These are phyloP conservation scores for Fusarium sp. DNA, from an alignment of 2,329 filamentous ascomycete species.

Conservation along the genomic window DNA sequence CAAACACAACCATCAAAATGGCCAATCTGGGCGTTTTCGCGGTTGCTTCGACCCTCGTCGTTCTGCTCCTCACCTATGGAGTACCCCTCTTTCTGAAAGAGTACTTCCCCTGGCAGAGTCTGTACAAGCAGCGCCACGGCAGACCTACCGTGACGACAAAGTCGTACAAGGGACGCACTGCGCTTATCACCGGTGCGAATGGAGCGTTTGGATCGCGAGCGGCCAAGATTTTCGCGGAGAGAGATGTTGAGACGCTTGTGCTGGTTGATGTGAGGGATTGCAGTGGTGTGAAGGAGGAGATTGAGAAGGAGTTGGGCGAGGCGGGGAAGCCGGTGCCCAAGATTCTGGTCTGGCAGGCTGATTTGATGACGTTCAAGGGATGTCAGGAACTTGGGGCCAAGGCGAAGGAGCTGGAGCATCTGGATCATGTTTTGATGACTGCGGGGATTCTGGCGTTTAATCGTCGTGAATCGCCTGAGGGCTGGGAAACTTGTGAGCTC, in stretches of 20 bases:
- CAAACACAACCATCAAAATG: slow-evolving; percentile 14
- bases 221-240: slow-evolving; percentile 47
- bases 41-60: slow-evolving; percentile 21
- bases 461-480: slow-evolving; percentile 48
- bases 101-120: slow-evolving; percentile 47
- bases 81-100: slow-evolving; percentile 46
- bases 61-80: slow-evolving; percentile 38
- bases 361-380: slow-evolving; percentile 48
- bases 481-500: slow-evolving; percentile 49
- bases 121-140: slow-evolving; percentile 45
- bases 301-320: slow-evolving; percentile 43
- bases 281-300: slow-evolving; percentile 44
- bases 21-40: slow-evolving; percentile 12
- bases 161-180: slow-evolving; percentile 49
- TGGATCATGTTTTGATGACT: slow-evolving; percentile 49
- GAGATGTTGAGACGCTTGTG: slow-evolving; percentile 46
- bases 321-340: slow-evolving; percentile 39
- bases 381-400: slow-evolving; percentile 44
- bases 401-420: slow-evolving; percentile 39
- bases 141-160: slow-evolving; percentile 45
- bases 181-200: slow-evolving; percentile 48
- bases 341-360: slow-evolving; percentile 48
- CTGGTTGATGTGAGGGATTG: slow-evolving; percentile 49
- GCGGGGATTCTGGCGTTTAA: slow-evolving; percentile 50
- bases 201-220: slow-evolving; percentile 49